These are phyloP conservation scores for Ceratocystis destructans DNA, from an alignment of 2,329 filamentous ascomycete species.

Conservation along the genomic window DNA sequence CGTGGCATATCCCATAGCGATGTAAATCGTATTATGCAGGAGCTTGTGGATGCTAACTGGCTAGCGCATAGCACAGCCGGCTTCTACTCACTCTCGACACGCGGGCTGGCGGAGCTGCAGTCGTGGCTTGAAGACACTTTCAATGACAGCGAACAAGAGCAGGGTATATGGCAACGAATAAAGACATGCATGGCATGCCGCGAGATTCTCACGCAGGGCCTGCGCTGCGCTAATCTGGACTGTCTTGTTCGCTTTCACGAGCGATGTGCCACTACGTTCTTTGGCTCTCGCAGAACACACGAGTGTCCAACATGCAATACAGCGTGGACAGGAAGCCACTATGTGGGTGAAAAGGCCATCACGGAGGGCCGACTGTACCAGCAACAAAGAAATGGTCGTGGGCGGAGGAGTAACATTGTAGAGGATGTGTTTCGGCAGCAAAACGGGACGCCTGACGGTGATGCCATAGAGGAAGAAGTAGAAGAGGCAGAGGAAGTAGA, in stretches of 20 bases:
- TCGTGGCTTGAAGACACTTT: conserved; percentile 79
- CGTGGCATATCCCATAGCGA: conserved; percentile 59
- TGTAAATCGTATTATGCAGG: conserved; percentile 57
- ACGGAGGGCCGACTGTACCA: conserved; percentile 40
- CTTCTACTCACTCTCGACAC: conserved; percentile 63
- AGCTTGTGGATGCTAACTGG: conserved; percentile 69
- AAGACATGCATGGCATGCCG: conserved; percentile 80
- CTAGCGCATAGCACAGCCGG: conserved; percentile 58
- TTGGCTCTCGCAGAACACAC: conserved; percentile 47
- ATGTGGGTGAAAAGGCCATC: conserved; percentile 43
- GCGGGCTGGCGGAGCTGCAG: conserved; percentile 71
- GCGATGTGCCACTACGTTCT: conserved; percentile 60
- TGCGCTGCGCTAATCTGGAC: conserved; percentile 55
- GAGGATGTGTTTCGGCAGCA: conserved; percentile 26
- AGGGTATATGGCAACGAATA: conserved; percentile 55
- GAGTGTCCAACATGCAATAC: conserved; percentile 50
- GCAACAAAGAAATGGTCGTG: conserved; percentile 28
- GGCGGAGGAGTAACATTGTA: conserved; percentile 26
- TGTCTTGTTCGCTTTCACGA: conserved; percentile 64
- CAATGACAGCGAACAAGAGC: conserved; percentile 56
- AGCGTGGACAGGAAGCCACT: conserved; percentile 37
- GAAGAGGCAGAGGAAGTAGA: conserved; percentile 20
- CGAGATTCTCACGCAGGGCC: conserved; percentile 74
- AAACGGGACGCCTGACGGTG: conserved; percentile 23
- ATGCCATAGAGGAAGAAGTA: conserved; percentile 22